Conservation (phyloP, 306 rosid genomes). For the Prunus padus region DNA sequence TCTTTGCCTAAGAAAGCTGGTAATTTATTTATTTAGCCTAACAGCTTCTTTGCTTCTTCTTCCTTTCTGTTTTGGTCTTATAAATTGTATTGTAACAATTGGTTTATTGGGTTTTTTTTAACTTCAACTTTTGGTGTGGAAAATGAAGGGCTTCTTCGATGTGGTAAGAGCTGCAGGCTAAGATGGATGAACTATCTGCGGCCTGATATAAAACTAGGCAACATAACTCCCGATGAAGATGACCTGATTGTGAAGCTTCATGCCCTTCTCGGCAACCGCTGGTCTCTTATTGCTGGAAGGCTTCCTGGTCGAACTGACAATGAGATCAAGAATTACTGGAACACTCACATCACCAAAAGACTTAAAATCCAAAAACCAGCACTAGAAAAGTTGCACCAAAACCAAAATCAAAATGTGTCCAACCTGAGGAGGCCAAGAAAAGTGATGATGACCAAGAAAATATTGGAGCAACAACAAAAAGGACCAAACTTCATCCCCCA, state of each 20-base stretch:
- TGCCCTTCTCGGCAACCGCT: constrained; percentile 69
- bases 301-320: constrained; percentile 75
- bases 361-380: constrained; percentile 18
- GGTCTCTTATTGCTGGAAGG: constrained; percentile 84
- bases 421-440: not conserved
- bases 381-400: not conserved
- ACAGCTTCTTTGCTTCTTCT: too few species aligned
- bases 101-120: not conserved
- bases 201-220: constrained; percentile 73
- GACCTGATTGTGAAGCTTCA: constrained; percentile 71
- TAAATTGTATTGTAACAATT: not conserved
- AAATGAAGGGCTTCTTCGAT: constrained; percentile 58
- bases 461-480: constrained; percentile 14
- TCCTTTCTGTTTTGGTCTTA: too few species aligned
- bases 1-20: constrained; percentile 73
- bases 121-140: not conserved
- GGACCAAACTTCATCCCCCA: constrained; percentile 39
- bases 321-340: constrained; percentile 81
- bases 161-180: constrained; percentile 78
- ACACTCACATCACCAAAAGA: constrained; percentile 55
- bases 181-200: constrained; percentile 78
- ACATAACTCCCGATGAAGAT: constrained; percentile 68
- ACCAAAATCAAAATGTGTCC: constrained; percentile 21
- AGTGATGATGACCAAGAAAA: not conserved
- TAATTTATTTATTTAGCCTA: not conserved